Conservation (phyloP, 2,329 filamentous ascomycete species). For the Colletotrichum theobromicola region DNA sequence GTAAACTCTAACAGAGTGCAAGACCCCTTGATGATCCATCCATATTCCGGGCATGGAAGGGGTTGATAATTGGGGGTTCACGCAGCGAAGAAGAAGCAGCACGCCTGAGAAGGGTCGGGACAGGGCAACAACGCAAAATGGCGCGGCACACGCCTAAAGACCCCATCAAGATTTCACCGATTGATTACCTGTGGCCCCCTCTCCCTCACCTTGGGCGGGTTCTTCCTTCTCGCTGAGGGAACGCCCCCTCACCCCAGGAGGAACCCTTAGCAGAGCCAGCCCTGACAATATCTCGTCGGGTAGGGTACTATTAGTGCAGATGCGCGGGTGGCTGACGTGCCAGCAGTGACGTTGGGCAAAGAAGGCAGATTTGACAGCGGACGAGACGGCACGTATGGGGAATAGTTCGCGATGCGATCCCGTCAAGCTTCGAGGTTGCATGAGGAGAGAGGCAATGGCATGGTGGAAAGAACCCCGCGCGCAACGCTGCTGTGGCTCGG, state of each 20-base stretch:
- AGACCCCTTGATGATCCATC: conserved; percentile 16
- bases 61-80: neutral
- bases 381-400: neutral
- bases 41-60: neutral
- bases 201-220: neutral
- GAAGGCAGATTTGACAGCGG: conserved; percentile 8
- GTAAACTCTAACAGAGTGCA: conserved; percentile 11
- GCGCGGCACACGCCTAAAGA: neutral
- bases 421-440: neutral
- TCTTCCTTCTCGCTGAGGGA: neutral
- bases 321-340: neutral
- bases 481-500: neutral
- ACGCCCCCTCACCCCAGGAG: neutral
- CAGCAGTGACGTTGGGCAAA: neutral
- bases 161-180: conserved; percentile 3
- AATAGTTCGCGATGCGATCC: neutral
- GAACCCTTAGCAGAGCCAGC: neutral
- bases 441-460: neutral
- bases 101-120: neutral
- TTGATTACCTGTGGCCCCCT: neutral
- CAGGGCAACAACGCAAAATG: neutral
- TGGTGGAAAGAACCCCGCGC: neutral
- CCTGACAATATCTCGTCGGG: neutral
- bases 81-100: neutral
- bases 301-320: too few relatives aligned